Evolutionary conservation across 306 rosid species (phyloP), one percentile per base, ranked within the genome.

Genomic region (Chamaecrista fasciculata): DNA sequence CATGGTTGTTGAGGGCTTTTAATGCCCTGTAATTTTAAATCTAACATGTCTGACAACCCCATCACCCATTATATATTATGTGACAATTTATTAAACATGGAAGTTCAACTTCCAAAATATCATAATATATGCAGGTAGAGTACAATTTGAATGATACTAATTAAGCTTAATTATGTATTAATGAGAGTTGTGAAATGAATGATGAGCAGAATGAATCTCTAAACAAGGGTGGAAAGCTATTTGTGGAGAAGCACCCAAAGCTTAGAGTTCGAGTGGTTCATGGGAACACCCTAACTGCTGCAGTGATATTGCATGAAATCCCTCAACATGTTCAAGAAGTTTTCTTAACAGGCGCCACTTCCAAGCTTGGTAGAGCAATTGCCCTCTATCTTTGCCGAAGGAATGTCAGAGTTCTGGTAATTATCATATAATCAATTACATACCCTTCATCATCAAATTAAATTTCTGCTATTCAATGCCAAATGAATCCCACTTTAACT

Each of bases 361-460:
- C 97, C 43, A 92, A 89, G 75, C 97, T 91, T 58, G 97, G 96
- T 19, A 81, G 96, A 81, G 98, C 98, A 53, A 89, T 92, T 53
- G 95, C 98, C 12, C 98, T 92, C 70, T 87, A 92, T 74, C 98
- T 89, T 24, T 87, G 96, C 79, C 79, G 78, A 19, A 79, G 73
- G 73, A 92, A 73, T 81, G 88, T 89, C 1, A 81, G 86, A 74
- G 95, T 92, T 49, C 87, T 92, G n/a, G 96, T 91, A 69, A 79
- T 82, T 74, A 8, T 37, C n/a, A n/a, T n/a, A n/a, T n/a, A n/a
- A n/a, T n/a, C n/a, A n/a, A n/a, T n/a, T n/a, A n/a, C n/a, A n/a
- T n/a, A n/a, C n/a, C n/a, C n/a, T n/a, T n/a, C n/a, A n/a, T n/a
- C n/a, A n/a, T n/a, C n/a, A n/a, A n/a, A n/a, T n/a, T n/a, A n/a